Percentiles rank a stretch among this genome's conserved stretches.
Evolutionary conservation across 2,329 filamentous ascomycete species (phyloP).

Genomic region (Arthrobotrys entomopaga): DNA sequence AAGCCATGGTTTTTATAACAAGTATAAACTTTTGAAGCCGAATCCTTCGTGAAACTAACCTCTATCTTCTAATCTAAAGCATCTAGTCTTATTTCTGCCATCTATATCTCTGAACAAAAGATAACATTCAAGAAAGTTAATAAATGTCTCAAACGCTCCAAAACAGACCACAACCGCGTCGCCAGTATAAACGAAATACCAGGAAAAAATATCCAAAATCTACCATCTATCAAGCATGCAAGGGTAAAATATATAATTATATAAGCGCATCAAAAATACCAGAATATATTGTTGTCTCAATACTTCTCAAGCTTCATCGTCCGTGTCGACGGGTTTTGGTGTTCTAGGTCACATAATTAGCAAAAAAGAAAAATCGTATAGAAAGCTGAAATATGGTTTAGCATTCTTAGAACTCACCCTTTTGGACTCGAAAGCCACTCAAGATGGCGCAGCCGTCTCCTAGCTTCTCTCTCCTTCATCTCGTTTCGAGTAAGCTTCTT

Average conservation of each 20-base stretch:
- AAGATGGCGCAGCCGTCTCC: constrained; percentile 85
- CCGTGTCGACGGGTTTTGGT: constrained; percentile 58
- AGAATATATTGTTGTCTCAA: background rate
- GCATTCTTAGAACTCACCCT: constrained; percentile 64
- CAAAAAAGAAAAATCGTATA: background rate
- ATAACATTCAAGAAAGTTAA: background rate
- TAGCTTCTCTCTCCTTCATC: constrained; percentile 88
- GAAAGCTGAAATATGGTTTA: background rate
- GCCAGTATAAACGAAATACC: too few species aligned
- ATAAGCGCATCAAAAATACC: too few species aligned
- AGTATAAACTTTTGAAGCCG: too few species aligned
- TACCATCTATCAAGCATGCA: background rate
- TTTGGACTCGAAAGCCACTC: constrained; percentile 86
- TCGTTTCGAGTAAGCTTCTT: constrained; percentile 99
- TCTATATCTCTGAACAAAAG: too few species aligned
- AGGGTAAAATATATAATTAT: too few species aligned
- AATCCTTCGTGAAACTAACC: too few species aligned
- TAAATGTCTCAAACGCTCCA: constrained; percentile 3
- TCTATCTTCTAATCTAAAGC: too few species aligned
- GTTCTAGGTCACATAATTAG: constrained; percentile 47
- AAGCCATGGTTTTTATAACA: too few species aligned
- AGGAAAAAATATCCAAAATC: background rate
- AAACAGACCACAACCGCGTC: too few species aligned
- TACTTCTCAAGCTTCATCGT: constrained; percentile 57
- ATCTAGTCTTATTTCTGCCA: too few species aligned